A percentile compares a stretch with the other conserved stretches of the same genome.
These are phyloP conservation scores for Aspergillus asperescens DNA, from an alignment of 495 filamentous ascomycete genomes.

Conservation along the genomic window DNA sequence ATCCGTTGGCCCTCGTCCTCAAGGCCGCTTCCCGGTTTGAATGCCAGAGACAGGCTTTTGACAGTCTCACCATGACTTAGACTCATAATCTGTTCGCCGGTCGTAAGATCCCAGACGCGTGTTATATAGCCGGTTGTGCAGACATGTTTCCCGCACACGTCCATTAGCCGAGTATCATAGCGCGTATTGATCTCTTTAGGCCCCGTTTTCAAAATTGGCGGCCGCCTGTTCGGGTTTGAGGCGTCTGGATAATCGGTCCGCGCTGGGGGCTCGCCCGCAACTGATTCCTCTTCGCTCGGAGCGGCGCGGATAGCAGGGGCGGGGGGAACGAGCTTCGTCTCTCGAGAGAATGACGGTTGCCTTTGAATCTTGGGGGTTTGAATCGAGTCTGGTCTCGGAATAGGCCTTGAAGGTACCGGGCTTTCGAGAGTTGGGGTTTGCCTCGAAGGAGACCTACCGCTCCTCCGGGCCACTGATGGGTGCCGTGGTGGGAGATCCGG, in stretches of 20 bases:
- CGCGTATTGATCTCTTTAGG: slow-evolving; percentile 72
- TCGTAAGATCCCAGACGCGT: slow-evolving; percentile 76
- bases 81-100: slow-evolving; percentile 75
- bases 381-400: slow-evolving; percentile 14
- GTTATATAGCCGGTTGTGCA: slow-evolving; percentile 83
- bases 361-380: slow-evolving; percentile 17
- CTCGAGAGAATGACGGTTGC: slow-evolving; percentile 31
- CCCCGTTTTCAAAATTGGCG: slow-evolving; percentile 65
- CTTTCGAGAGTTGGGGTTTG: slow-evolving; percentile 16
- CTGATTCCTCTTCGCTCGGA: slow-evolving; percentile 27
- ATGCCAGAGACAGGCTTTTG: slow-evolving; percentile 72
- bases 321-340: slow-evolving; percentile 19
- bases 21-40: slow-evolving; percentile 70
- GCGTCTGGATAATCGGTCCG: slow-evolving; percentile 72
- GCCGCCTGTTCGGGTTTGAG: slow-evolving; percentile 76
- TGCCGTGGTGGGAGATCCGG: slow-evolving; percentile 58
- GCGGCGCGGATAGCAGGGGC: slow-evolving; percentile 15
- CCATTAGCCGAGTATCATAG: slow-evolving; percentile 77
- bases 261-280: slow-evolving; percentile 24
- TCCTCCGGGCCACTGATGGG: slow-evolving; percentile 19
- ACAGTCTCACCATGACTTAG: slow-evolving; percentile 71
- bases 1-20: slow-evolving; percentile 75
- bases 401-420: slow-evolving; percentile 16
- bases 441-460: slow-evolving; percentile 31
- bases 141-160: slow-evolving; percentile 79